Evolutionary conservation across 345 rosid species (phyloP), one percentile per base, ranked within the genome.

Genomic region (Citrus australasica): DNA sequence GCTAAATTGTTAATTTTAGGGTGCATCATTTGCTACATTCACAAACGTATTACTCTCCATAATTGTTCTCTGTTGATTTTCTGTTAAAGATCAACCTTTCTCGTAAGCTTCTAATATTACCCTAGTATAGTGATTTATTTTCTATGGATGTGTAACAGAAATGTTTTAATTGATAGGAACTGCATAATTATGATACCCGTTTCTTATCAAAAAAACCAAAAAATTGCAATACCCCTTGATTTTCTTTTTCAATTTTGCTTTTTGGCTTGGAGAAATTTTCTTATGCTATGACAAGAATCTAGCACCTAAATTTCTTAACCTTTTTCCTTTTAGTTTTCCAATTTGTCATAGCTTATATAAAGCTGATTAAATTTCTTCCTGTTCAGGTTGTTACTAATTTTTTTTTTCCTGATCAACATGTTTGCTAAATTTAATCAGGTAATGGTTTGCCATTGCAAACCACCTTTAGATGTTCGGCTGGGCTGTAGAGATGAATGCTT

Each of bases 401-500:
- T 7, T 75, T 69, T 75, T 69, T 30, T 28, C 24, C 24, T 22
- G 16, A 74, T 75, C 69, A 74, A 56, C 35, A 24, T 78, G 25
- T 63, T 48, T 81, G 19, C 16, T 53, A 69, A 68, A 69, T 75
- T 58, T 61, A 78, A 76, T 79, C 90, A 96, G 99, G 85, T 96
- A 79, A 96, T 96, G 99, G 95, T 96, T 78, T 96, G 99, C 84
- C 90, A 92, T 71, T 96, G 99, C 89, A 90, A 86, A 85, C 84
- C 88, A 75, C 87, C 92, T 76, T 81, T 77, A 71, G 90, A 86
- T 70, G 91, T 90, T 56, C 76, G 83, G 70, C 82, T 85, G 72
- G 99, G 99, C 73, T 96, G 99, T 80, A 92, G 98, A 64, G 99
- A 96, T 79, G 94, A 90, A 83, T 96, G 99, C 83, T 88, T 96